These are phyloP conservation scores for Fusarium virguliforme DNA, from an alignment of 2,329 filamentous ascomycete species.

Conservation along the genomic window DNA sequence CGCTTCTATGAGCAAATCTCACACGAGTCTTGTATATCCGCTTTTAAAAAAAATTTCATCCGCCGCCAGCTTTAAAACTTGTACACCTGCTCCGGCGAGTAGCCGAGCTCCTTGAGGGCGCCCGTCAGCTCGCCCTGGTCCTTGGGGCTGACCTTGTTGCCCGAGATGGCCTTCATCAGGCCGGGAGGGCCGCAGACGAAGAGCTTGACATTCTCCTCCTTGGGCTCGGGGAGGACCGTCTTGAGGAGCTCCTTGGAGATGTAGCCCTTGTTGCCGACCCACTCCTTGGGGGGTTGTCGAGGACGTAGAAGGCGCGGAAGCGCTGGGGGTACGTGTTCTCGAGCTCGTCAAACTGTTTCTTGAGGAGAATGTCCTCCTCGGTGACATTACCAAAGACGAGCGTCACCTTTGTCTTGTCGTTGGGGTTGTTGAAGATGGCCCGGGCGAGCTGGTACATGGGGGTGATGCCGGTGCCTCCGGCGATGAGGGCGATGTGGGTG, in stretches of 20 bases:
- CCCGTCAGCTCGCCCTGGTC: slow-evolving; percentile 94
- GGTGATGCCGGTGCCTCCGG: slow-evolving; percentile 97
- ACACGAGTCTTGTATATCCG: slow-evolving; percentile 37
- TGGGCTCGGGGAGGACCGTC: slow-evolving; percentile 93
- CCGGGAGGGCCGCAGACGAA: slow-evolving; percentile 96
- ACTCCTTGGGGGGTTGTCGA: slow-evolving; percentile 87
- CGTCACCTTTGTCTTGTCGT: slow-evolving; percentile 98
- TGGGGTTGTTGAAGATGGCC: slow-evolving; percentile 94
- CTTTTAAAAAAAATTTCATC: slow-evolving; percentile 22
- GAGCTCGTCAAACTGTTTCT: slow-evolving; percentile 85
- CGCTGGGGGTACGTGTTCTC: slow-evolving; percentile 97
- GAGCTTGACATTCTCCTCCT: slow-evolving; percentile 92
- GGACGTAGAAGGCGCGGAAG: slow-evolving; percentile 94
- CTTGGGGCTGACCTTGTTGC: slow-evolving; percentile 89
- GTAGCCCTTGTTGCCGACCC: slow-evolving; percentile 83
- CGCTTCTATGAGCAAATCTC: slow-evolving; percentile 51
- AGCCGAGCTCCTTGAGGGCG: slow-evolving; percentile 85
- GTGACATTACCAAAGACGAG: slow-evolving; percentile 92
- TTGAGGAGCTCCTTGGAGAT: slow-evolving; percentile 94
- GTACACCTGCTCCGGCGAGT: slow-evolving; percentile 83
- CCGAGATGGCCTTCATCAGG: slow-evolving; percentile 93
- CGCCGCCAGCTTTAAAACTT: slow-evolving; percentile 78
- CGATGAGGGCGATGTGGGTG: slow-evolving; percentile 86
- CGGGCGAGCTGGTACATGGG: slow-evolving; percentile 97
- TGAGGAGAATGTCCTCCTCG: slow-evolving; percentile 93